Conservation (phyloP, 2,329 filamentous ascomycete genomes). For the Fusarium sublunatum region DNA sequence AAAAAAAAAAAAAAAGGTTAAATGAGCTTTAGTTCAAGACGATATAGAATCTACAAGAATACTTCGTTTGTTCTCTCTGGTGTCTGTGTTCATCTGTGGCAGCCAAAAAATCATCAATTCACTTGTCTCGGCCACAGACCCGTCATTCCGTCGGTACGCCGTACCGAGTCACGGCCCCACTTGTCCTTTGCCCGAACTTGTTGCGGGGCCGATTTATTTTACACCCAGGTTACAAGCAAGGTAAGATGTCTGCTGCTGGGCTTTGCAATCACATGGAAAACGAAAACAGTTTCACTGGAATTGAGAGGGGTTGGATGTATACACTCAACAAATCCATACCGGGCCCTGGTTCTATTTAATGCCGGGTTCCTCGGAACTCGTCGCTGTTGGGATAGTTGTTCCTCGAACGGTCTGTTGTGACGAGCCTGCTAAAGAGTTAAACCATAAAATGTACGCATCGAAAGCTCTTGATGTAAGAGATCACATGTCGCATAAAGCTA, state of each 20-base stretch:
- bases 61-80: too few species aligned
- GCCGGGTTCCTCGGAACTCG: neutral
- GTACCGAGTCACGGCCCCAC: constrained; percentile 16
- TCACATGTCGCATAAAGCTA: constrained; percentile 23
- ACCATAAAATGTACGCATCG: constrained; percentile 25
- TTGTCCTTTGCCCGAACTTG: neutral
- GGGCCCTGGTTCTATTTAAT: neutral
- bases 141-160: constrained; percentile 14
- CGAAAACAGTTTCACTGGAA: neutral
- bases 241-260: constrained; percentile 2
- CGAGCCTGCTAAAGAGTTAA: neutral
- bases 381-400: neutral
- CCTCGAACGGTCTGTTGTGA: too few species aligned
- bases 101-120: constrained; percentile 3
- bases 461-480: constrained; percentile 15
- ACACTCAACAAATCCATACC: neutral
- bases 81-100: too few species aligned
- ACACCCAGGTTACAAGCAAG: neutral
- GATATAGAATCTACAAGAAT: too few species aligned
- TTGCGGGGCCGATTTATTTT: constrained; percentile 10
- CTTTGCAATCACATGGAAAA: neutral
- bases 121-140: neutral
- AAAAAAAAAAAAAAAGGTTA: too few species aligned
- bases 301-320: neutral
- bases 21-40: too few species aligned